Evolutionary conservation across 2,329 filamentous ascomycete genomes (phyloP).

Genomic region (Aspergillus cejpii): DNA sequence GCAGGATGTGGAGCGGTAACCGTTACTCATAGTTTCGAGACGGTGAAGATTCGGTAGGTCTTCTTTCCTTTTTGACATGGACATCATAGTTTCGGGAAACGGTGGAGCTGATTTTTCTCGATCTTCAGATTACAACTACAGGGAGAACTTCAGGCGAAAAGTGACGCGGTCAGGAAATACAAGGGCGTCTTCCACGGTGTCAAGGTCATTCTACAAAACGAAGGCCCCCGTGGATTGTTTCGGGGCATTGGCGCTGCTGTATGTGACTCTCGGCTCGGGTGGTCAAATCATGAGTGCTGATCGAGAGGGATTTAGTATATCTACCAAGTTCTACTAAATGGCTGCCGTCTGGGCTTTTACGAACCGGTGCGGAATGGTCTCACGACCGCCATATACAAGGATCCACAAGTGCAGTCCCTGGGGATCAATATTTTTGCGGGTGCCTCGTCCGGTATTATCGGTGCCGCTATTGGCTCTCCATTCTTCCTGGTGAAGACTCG

Average conservation of each 20-base stretch:
- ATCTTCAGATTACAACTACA: slow-evolving; percentile 76
- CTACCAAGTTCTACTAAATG: slow-evolving; percentile 94
- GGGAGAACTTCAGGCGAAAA: slow-evolving; percentile 84
- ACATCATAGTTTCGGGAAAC: neutral
- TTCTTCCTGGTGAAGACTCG: slow-evolving; percentile 98
- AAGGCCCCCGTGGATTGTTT: slow-evolving; percentile 78
- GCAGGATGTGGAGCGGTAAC: slow-evolving; percentile 96
- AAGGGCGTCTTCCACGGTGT: slow-evolving; percentile 87
- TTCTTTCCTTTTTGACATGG: neutral
- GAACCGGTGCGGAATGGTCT: slow-evolving; percentile 77
- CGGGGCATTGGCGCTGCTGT: slow-evolving; percentile 80
- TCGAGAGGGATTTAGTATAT: slow-evolving; percentile 57
- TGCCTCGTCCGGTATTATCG: slow-evolving; percentile 79
- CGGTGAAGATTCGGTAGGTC: slow-evolving; percentile 87
- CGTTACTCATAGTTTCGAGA: slow-evolving; percentile 96
- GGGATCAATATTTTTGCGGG: slow-evolving; percentile 91
- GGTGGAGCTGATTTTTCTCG: slow-evolving; percentile 4
- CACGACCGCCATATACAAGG: slow-evolving; percentile 62
- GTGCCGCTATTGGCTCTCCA: slow-evolving; percentile 85
- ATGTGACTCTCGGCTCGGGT: slow-evolving; percentile 17
- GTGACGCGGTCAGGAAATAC: slow-evolving; percentile 80
- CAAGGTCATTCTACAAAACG: slow-evolving; percentile 80
- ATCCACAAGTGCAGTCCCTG: slow-evolving; percentile 71
- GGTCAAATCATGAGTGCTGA: slow-evolving; percentile 6
- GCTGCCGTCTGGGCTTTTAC: slow-evolving; percentile 94